These are phyloP conservation scores for Luzula sylvatica DNA, from an alignment of 176 grass and related monocot species.

Conservation along the genomic window DNA sequence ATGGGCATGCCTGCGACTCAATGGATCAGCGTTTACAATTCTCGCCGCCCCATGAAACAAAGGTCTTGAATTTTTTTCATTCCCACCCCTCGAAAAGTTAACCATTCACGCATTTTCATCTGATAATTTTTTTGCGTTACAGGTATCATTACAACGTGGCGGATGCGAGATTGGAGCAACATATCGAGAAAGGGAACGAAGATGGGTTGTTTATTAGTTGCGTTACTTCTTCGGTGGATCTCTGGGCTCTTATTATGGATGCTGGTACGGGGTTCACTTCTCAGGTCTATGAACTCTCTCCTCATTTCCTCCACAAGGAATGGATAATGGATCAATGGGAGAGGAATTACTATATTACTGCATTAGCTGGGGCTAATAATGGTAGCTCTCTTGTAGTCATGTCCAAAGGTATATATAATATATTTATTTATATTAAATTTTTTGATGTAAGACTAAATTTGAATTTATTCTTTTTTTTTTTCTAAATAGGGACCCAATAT, in stretches of 20 bases:
- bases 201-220: conserved; percentile 96
- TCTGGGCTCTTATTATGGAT: conserved; percentile 99
- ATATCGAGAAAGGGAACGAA: conserved; percentile 97
- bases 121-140: background rate
- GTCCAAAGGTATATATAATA: conserved; percentile 79
- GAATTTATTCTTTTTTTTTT: conserved; percentile 6
- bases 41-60: conserved; percentile 88
- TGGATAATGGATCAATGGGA: conserved; percentile 99
- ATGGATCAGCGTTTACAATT: conserved; percentile 99
- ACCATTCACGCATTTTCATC: background rate
- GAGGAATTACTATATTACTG: conserved; percentile 89
- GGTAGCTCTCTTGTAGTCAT: conserved; percentile 88
- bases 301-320: conserved; percentile 99
- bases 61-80: conserved; percentile 32
- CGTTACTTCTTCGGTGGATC: conserved; percentile 74
- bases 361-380: conserved; percentile 86
- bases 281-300: conserved; percentile 88
- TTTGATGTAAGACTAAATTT: too few relatives aligned
- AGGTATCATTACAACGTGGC: conserved; percentile 99
- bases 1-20: conserved; percentile 95
- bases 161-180: conserved; percentile 72
- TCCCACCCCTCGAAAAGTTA: background rate
- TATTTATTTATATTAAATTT: background rate
- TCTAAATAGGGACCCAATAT: conserved; percentile 55
- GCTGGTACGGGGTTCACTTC: conserved; percentile 78